These are phyloP conservation scores for Boletus speciosus DNA, from an alignment of 768 basidiomycete species.

Conservation along the genomic window DNA sequence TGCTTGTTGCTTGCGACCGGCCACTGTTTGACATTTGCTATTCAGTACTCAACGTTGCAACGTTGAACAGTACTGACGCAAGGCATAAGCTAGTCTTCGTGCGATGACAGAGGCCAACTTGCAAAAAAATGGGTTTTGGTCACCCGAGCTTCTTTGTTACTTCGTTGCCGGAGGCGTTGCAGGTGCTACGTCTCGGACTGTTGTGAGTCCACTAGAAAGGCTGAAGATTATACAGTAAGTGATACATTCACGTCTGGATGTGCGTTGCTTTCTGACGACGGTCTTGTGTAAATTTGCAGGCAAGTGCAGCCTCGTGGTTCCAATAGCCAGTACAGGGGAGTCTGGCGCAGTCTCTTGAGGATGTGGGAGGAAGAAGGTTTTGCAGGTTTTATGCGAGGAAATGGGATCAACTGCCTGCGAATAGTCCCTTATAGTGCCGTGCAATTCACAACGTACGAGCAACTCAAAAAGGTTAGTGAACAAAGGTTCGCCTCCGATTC, in stretches of 20 bases:
- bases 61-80: conserved; percentile 4
- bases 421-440: conserved; percentile 93
- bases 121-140: conserved; percentile 29
- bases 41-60: background rate
- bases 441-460: conserved; percentile 87
- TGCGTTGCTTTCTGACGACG: background rate
- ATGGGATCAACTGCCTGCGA: conserved; percentile 85
- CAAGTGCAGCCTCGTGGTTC: conserved; percentile 81
- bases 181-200: conserved; percentile 76
- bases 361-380: conserved; percentile 94
- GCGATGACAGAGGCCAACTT: conserved; percentile 24
- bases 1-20: conserved; percentile 2
- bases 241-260: background rate
- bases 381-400: conserved; percentile 90
- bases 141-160: conserved; percentile 39
- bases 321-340: conserved; percentile 72
- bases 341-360: conserved; percentile 76
- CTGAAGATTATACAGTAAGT: conserved; percentile 96
- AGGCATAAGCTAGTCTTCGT: conserved; percentile 1
- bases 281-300: conserved; percentile 38
- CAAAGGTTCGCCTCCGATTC: background rate
- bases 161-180: conserved; percentile 55
- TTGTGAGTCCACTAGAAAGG: conserved; percentile 88
- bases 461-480: conserved; percentile 71
- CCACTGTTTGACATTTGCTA: background rate